Base-by-base conservation (phyloP, 805 yeast species). In the Candida qinlingensis region DNA sequence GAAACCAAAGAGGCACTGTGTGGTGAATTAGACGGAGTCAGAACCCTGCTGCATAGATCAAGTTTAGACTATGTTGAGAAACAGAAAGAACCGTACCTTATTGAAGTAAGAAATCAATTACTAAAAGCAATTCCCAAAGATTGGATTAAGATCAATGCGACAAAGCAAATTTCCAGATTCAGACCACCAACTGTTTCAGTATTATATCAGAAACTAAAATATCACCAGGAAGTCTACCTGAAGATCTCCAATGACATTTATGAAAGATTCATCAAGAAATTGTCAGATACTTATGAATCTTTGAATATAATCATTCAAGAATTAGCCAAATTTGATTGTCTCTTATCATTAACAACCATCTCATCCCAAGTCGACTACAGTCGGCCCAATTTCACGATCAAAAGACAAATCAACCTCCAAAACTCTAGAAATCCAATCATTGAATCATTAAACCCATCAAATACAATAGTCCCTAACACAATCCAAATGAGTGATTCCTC, bases 381-480 rank as follows among this genome's bases (percentile, higher is more conserved):
- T 0, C 68, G 88, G 47, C 99, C 99, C 0, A 66, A 57, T 6
- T 69, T 92, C 36, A 76, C 76, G 28, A 9, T 31, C 37, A 69
- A 77, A 8, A 35, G 9, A 9, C 66, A 78, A 2, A 70, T 85
- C 7, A 68, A 74, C 1, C 74, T 90, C 7, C 60, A 63, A 2
- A 76, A 74, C 0, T 97, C 97, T 0, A 72, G 97, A 27, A 97
- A 94, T 64, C 67, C 88, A n/a, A 88, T 89, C 28, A 97, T 92
- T 5, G 97, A 91, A 61, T 48, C 55, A n/a, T 66, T 86, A 36
- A 48, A 49, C n/a, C 39, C 46, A 9, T 40, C 29, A 2, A 55
- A 56, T 38, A n/a, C 42, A 10, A 38, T 46, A 10, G 91, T 94
- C 57, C 90, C 95, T 44, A 82, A 97, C 9, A 90, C 91, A 61